Evolutionary conservation across 208 protist species (phyloP).

Genomic region (Crithidia bombi): DNA sequence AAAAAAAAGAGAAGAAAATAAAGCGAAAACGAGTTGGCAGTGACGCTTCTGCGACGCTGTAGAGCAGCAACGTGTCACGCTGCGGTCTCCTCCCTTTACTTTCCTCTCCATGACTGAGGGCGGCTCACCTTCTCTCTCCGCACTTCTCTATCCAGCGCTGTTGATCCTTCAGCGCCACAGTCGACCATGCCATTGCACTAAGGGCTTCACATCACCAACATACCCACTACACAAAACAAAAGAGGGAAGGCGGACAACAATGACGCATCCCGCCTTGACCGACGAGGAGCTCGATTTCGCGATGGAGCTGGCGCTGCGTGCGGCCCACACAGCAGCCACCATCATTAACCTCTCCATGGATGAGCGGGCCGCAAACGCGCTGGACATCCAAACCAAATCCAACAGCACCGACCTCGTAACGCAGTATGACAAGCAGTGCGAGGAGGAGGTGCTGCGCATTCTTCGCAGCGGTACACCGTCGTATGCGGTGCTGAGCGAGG

Average conservation of each 20-base stretch:
- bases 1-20: no score
- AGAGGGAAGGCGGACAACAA: background rate
- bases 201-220: no score
- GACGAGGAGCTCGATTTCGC: constrained; percentile 66
- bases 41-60: no score
- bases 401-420: constrained; percentile 73
- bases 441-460: constrained; percentile 73
- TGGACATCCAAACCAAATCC: constrained; percentile 48
- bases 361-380: constrained; percentile 32
- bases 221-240: constrained; percentile 5
- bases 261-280: constrained; percentile 33
- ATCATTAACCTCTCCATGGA: constrained; percentile 73
- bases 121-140: no score
- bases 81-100: no score
- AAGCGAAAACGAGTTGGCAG: no score
- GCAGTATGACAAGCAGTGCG: constrained; percentile 77
- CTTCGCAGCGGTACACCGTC: constrained; percentile 58
- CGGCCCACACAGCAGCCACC: constrained; percentile 54
- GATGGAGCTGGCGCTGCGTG: constrained; percentile 62
- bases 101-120: no score
- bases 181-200: no score
- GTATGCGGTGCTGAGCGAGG: constrained; percentile 76
- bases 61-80: no score
- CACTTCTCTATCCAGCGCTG: no score
- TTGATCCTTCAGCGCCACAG: no score